Evolutionary conservation across 345 rosid species (phyloP), one percentile per base, ranked within the genome.

Genomic region (Bruguiera gymnorhiza): DNA sequence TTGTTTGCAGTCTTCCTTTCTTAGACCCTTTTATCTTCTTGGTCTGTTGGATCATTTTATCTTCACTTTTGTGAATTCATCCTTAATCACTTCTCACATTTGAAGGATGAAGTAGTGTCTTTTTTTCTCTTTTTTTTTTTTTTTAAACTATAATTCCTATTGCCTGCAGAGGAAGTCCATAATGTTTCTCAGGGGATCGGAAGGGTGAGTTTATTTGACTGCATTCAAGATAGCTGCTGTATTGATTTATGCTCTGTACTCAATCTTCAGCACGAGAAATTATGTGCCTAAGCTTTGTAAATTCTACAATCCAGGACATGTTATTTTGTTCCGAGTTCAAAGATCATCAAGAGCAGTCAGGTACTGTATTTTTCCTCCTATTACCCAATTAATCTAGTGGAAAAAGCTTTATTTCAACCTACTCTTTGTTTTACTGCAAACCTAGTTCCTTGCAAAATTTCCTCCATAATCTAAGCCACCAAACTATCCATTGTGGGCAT

Each of bases 271-370:
- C 50, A 16, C 30, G 53, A 50, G 26, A 18, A 11, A 2, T 8
- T n/a, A 43, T 30, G 51, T 2, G 6, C 15, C 56, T 80, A 65
- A 82, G 63, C 32, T 50, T 21, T 48, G 27, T 62, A 26, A 69
- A 67, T 55, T 75, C 60, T 46, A n/a, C 61, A 26, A 62, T 79
- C 83, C 89, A 90, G 98, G 86, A 86, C 73, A 66, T 85, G 70
- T 77, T 89, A 73, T 86, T 90, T 74, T 86, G 88, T 82, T 81
- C 97, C 8, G 80, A 84, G 74, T 83, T 81, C 65, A 78, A 79
- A 30, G 83, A 83, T 61, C 83, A 80, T 26, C 81, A 76, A 23
- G 92, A 88, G 64, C 88, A 81, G 70, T 86, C 97, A 84, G 97
- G 97, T 89, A 72, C 59, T 39, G 27, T 18, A 60, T 66, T 52